Evolutionary conservation across 345 rosid species (phyloP), one percentile per base, ranked within the genome.

Genomic region (Aquilaria malaccensis): DNA sequence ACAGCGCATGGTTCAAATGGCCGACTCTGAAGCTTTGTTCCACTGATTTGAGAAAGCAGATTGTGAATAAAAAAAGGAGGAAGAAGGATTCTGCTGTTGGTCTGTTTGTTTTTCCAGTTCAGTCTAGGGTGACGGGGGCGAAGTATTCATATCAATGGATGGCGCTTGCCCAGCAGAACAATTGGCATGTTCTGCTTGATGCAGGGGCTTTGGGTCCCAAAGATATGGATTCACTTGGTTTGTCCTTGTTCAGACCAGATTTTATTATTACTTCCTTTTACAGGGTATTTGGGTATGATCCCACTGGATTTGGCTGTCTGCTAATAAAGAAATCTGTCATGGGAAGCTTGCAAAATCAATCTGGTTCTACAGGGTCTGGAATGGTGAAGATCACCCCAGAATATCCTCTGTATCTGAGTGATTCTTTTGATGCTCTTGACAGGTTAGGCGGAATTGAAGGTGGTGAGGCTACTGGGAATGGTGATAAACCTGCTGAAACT

Each of bases 61-160:
- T 95, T 67, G 57, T 80, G 3, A 83, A 72, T 59, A 91, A 88
- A 80, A 95, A 83, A 80, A 86, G 76, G 77, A 81, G 88, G 77
- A 95, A 95, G 85, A 91, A 88, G 79, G 96, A 84, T 81, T 82
- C 85, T 0, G 98, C 99, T 0, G 81, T 70, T 2, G 99, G 98
- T 33, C 76, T 95, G 72, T 95, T 95, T 76, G 98, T 91, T 67
- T 95, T 95, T 65, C 99, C 99, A 0, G 99, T 95, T 11, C 99
- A 95, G 62, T 91, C 97, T 29, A 83, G 99, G 68, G 99, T 95
- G 50, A 85, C 96, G 0, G 99, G 99, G 11, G 87, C 96, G 1
- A 95, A 95, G 77, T 95, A 95, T 73, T 95, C 99, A 0, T 95
- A 95, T 72, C 99, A 95, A 59, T 95, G 99, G 99, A 95, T 95